phyloP scores from a whole-genome alignment of 345 rosid genomes.

The Nasturtium officinale region DNA sequence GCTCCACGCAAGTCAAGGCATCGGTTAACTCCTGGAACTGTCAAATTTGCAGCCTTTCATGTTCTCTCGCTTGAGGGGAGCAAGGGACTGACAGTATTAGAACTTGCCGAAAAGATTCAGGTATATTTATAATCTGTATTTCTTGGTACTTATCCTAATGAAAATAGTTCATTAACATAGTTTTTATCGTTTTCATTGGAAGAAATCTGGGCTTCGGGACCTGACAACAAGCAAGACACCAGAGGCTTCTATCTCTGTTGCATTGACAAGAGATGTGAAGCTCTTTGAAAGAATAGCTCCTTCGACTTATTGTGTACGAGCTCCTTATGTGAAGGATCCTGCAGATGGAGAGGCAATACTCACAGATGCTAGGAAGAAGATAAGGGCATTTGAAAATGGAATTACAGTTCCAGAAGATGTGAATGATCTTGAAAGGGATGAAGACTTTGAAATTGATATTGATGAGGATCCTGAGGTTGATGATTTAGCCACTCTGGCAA shows the following conservation, averaged over 20 bases:
- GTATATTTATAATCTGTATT: slow-evolving; percentile 45
- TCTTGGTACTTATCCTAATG: not conserved
- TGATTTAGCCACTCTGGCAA: slow-evolving; percentile 63
- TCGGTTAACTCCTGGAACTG: slow-evolving; percentile 99
- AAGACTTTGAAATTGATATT: slow-evolving; percentile 84
- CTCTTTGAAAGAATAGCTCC: slow-evolving; percentile 99
- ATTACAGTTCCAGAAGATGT: slow-evolving; percentile 78
- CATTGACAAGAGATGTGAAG: slow-evolving; percentile 96
- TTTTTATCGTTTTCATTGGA: slow-evolving; percentile 27
- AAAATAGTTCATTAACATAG: slow-evolving; percentile 7
- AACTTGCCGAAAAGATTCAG: slow-evolving; percentile 99
- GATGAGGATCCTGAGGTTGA: slow-evolving; percentile 98
- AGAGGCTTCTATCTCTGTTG: slow-evolving; percentile 99
- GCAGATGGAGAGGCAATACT: slow-evolving; percentile 90
- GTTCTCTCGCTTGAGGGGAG: slow-evolving; percentile 97
- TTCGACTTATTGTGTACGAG: slow-evolving; percentile 92
- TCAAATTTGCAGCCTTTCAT: slow-evolving; percentile 99
- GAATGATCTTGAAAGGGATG: slow-evolving; percentile 86
- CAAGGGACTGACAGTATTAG: slow-evolving; percentile 88
- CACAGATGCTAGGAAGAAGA: slow-evolving; percentile 88
- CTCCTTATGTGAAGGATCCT: slow-evolving; percentile 93
- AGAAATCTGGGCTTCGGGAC: slow-evolving; percentile 99
- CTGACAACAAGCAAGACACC: slow-evolving; percentile 97
- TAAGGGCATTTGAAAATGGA: slow-evolving; percentile 90
- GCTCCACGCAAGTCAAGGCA: slow-evolving; percentile 94